These are phyloP conservation scores for Diatrype stigma DNA, from an alignment of 2,329 filamentous ascomycete genomes.

Conservation along the genomic window DNA sequence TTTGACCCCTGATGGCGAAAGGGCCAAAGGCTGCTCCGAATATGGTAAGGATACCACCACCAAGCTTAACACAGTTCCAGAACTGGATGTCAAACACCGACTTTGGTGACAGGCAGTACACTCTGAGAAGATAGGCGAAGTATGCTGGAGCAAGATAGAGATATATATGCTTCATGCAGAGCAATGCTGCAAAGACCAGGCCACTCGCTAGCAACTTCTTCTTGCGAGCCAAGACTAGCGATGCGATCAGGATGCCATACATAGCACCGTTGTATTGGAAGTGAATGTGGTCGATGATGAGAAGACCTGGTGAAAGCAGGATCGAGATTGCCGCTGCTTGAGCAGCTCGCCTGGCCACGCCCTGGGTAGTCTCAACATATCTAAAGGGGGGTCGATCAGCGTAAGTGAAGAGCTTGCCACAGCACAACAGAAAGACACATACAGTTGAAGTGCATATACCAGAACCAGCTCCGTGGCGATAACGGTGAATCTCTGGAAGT, in stretches of 20 bases:
- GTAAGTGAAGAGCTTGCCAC: neutral
- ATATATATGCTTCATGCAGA: conserved; percentile 98
- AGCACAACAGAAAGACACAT: conserved; percentile 20
- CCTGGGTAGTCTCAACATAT: conserved; percentile 69
- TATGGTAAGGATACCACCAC: conserved; percentile 63
- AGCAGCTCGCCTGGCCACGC: conserved; percentile 65
- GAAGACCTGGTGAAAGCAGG: conserved; percentile 82
- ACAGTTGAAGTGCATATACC: conserved; percentile 76
- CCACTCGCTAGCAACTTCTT: conserved; percentile 74
- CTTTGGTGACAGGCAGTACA: conserved; percentile 78
- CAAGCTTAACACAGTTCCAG: conserved; percentile 79
- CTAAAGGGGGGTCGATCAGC: conserved; percentile 38
- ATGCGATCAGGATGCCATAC: conserved; percentile 85
- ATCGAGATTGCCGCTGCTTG: conserved; percentile 87
- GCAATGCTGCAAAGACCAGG: conserved; percentile 73
- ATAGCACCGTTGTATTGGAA: conserved; percentile 99
- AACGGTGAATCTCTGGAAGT: conserved; percentile 88
- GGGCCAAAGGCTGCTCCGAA: conserved; percentile 84
- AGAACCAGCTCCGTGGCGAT: conserved; percentile 81
- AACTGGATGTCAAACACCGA: conserved; percentile 74
- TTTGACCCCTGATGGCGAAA: conserved; percentile 76
- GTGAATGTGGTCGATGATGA: conserved; percentile 95
- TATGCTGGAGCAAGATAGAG: conserved; percentile 94
- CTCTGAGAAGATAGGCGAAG: conserved; percentile 86
- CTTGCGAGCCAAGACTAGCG: conserved; percentile 75